Evolutionary conservation across 2,329 filamentous ascomycete genomes (phyloP).

Genomic region (Ophiosphaerella narmari): DNA sequence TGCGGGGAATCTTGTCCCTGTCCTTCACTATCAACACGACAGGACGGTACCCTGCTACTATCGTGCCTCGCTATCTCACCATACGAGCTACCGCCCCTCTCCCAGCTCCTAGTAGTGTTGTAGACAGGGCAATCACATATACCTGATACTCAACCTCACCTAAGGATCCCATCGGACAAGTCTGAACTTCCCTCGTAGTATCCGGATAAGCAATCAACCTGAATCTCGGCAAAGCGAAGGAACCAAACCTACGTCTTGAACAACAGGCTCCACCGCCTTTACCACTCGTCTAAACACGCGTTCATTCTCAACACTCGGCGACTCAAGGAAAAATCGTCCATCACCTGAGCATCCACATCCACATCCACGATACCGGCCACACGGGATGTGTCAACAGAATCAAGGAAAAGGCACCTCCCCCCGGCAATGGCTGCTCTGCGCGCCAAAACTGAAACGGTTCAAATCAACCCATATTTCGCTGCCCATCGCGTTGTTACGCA

Average conservation of each 20-base stretch:
- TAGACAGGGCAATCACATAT: background rate
- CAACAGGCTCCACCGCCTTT: conserved; percentile 55
- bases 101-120: background rate
- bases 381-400: conserved; percentile 48
- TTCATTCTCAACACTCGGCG: conserved; percentile 49
- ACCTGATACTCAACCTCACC: background rate
- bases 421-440: conserved; percentile 46
- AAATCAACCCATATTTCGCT: too few relatives aligned
- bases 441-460: conserved; percentile 33
- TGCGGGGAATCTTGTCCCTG: too few relatives aligned
- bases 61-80: background rate
- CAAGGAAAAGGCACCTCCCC: conserved; percentile 42
- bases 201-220: conserved; percentile 15
- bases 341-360: conserved; percentile 48
- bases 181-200: conserved; percentile 50
- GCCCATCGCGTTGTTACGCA: too few relatives aligned
- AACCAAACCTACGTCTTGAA: conserved; percentile 45
- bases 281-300: conserved; percentile 48
- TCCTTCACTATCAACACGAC: too few relatives aligned
- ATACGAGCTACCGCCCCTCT: background rate
- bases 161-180: conserved; percentile 45
- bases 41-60: too few relatives aligned
- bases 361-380: conserved; percentile 54
- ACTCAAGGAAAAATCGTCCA: conserved; percentile 45
- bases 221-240: background rate